Evolutionary conservation across 1,139 yeast genomes (phyloP).

Genomic region (Lodderomyces beijingensis): DNA sequence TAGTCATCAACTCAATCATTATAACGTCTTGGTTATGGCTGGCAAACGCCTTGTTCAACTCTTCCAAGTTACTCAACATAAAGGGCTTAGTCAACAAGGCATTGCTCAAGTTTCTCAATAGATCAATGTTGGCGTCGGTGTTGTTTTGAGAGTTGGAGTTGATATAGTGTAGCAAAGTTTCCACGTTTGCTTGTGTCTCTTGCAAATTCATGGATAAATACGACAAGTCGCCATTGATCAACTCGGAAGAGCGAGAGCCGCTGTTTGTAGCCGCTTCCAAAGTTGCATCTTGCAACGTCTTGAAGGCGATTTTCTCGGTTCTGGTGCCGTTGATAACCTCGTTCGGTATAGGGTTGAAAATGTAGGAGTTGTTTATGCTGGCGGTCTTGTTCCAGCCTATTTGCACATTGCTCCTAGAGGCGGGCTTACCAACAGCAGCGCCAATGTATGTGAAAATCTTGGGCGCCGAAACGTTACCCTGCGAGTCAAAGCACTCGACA

Average conservation of each 20-base stretch:
- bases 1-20: slow-evolving; percentile 79
- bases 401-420: slow-evolving; percentile 33
- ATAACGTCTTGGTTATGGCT: slow-evolving; percentile 78
- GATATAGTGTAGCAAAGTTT: slow-evolving; percentile 49
- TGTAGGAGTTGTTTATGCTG: slow-evolving; percentile 46
- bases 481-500: slow-evolving; percentile 41
- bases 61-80: slow-evolving; percentile 52
- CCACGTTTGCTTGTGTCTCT: slow-evolving; percentile 50
- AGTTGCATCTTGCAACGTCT: slow-evolving; percentile 20
- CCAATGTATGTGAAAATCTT: slow-evolving; percentile 68
- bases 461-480: slow-evolving; percentile 33
- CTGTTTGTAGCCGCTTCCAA: neutral
- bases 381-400: slow-evolving; percentile 45
- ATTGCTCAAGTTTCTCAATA: slow-evolving; percentile 67
- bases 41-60: slow-evolving; percentile 59
- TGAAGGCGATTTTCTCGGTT: slow-evolving; percentile 55
- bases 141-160: slow-evolving; percentile 14
- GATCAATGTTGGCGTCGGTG: slow-evolving; percentile 42
- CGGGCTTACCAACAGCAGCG: slow-evolving; percentile 63
- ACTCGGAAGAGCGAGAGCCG: slow-evolving; percentile 10
- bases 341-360: slow-evolving; percentile 77
- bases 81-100: slow-evolving; percentile 59
- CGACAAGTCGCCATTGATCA: slow-evolving; percentile 23
- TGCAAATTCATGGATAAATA: slow-evolving; percentile 53
- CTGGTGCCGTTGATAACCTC: slow-evolving; percentile 56